Conservation (phyloP, 2,329 filamentous ascomycete species). For the Knufia fluminis region DNA sequence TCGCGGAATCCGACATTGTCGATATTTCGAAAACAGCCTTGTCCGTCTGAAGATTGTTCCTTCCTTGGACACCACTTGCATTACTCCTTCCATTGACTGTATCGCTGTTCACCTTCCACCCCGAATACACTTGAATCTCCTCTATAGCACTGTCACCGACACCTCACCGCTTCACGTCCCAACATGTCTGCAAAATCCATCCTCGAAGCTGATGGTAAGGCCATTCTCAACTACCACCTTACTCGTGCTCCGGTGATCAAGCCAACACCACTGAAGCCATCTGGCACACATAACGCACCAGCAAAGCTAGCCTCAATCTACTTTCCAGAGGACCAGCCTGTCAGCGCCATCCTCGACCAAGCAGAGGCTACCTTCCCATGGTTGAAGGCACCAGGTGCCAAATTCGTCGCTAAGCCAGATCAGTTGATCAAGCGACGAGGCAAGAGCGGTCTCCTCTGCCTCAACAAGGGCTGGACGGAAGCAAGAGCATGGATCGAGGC, state of each 20-base stretch:
- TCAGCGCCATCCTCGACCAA: conserved; percentile 80
- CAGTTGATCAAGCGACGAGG: conserved; percentile 99
- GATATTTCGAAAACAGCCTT: conserved; percentile 4
- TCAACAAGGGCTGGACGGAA: conserved; percentile 97
- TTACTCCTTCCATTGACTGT: conserved; percentile 5
- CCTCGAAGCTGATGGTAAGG: conserved; percentile 98
- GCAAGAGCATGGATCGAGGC: conserved; percentile 88
- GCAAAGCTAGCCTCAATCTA: conserved; percentile 82
- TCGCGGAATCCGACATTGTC: conserved; percentile 5
- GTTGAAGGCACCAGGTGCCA: conserved; percentile 72
- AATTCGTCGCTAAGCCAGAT: conserved; percentile 98
- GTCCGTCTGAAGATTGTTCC: conserved; percentile 1
- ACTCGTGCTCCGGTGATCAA: conserved; percentile 96
- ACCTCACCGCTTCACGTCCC: conserved; percentile 23
- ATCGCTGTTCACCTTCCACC: neutral
- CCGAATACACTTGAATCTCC: conserved; percentile 13
- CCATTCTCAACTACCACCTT: conserved; percentile 99
- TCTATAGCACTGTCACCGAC: conserved; percentile 11
- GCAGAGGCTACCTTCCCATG: conserved; percentile 96
- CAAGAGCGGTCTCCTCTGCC: conserved; percentile 90
- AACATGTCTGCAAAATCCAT: conserved; percentile 95
- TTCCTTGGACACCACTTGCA: neutral
- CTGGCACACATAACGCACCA: conserved; percentile 83
- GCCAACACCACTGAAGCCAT: conserved; percentile 79
- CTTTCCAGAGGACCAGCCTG: conserved; percentile 80